These are phyloP conservation scores for Porogramme epimiltina DNA, from an alignment of 1,284 basidiomycete species.

Conservation along the genomic window DNA sequence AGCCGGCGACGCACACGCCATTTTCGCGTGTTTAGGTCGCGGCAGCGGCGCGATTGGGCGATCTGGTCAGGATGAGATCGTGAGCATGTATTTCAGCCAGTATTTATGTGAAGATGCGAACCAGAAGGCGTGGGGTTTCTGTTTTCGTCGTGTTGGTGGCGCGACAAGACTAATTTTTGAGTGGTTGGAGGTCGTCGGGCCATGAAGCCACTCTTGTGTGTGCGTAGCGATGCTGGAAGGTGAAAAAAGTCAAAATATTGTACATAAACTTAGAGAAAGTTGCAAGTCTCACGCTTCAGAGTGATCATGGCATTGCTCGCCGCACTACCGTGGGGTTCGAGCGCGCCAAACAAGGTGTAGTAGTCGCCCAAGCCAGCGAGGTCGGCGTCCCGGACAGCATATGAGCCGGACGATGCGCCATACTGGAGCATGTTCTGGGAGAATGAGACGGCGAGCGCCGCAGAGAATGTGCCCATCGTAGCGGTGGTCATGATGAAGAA, in stretches of 20 bases:
- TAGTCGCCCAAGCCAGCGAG: background rate
- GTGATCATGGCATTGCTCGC: background rate
- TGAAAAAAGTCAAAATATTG: no score
- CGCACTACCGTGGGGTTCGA: background rate
- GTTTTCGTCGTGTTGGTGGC: background rate
- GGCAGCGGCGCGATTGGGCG: background rate
- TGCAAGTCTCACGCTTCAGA: background rate
- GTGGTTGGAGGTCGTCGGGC: background rate
- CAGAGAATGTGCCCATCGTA: background rate
- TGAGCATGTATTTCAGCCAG: background rate
- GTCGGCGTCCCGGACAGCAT: background rate
- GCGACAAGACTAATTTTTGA: background rate
- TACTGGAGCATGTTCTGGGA: background rate
- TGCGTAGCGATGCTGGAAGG: no score
- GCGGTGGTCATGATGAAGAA: background rate
- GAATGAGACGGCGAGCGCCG: background rate
- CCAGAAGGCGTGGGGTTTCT: background rate
- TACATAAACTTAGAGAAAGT: background rate
- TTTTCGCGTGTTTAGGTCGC: background rate
- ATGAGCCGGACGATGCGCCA: background rate
- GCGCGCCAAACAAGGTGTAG: no score
- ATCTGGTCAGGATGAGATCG: background rate
- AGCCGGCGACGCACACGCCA: background rate
- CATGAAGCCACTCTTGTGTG: background rate
- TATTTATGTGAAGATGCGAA: background rate